Base-by-base conservation (phyloP, 306 rosid species). In the Quercus berberidifolia region DNA sequence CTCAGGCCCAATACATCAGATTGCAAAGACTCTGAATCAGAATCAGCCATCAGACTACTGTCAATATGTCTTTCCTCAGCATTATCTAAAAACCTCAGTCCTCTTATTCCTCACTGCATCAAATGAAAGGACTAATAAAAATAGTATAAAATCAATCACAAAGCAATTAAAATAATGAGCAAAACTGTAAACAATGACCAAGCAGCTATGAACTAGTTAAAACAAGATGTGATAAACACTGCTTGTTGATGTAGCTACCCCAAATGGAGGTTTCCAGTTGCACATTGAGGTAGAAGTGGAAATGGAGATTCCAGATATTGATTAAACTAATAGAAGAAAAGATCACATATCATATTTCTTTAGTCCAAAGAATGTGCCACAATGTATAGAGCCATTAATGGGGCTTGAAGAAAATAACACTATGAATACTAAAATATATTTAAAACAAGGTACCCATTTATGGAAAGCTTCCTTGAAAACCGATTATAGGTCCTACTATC, bases 1-100 rank as follows among this genome's bases (percentile, higher is more conserved):
- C 87, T 91, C 65, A 84, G 86, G 84, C 89, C 84, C 75, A 65
- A 74, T 72, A 77, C 77, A 72, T 86, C 84, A 74, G 84, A 68
- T 69, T 78, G 87, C 81, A 85, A 80, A 85, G 85, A 79, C 65
- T 78, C 84, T 23, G 89, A 80, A 82, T 89, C 84, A 80, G 92
- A 87, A 82, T 88, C 89, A 73, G 92, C 95, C 98, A 93, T 90
- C 82, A 77, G 78, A 82, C 80, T 52, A 79, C 71, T 82, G 55
- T 41, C 38, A 71, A 30, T 31, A 81, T 75, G 21, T 76, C 79
- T 69, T 82, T 84, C 86, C 76, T 73, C 78, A 71, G 76, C 69
- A 77, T 52, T 20, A 78, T 76, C 86, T 81, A 74, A 43, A 51
- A 57, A 74, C 65, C 78, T 35, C 74, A 78, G 82, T 77, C 86